These are phyloP conservation scores for Globisporangium viniferum DNA, from an alignment of 352 stramenopile genomes.

Conservation along the genomic window DNA sequence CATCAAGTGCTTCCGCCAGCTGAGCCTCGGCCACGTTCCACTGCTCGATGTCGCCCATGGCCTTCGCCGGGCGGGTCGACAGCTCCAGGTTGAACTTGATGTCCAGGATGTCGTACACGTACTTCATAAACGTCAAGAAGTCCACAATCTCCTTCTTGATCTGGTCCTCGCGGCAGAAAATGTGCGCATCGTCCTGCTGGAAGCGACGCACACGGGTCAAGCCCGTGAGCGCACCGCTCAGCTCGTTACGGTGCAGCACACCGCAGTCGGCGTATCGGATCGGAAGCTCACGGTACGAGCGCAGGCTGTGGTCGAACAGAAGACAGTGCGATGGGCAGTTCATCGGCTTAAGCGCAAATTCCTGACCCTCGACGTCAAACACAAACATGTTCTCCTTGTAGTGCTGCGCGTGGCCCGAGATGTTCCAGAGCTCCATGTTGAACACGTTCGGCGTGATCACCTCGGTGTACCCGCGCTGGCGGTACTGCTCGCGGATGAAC, in stretches of 20 bases:
- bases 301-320: slow-evolving; percentile 94
- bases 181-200: slow-evolving; percentile 98
- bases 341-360: slow-evolving; percentile 98
- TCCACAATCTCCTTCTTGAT: slow-evolving; percentile 94
- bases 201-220: slow-evolving; percentile 97
- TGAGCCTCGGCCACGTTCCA: slow-evolving; percentile 92
- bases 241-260: slow-evolving; percentile 95
- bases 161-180: slow-evolving; percentile 96
- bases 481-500: slow-evolving; percentile 86
- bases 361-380: slow-evolving; percentile 76
- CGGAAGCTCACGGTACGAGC: slow-evolving; percentile 95
- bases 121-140: slow-evolving; percentile 93
- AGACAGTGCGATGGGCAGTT: slow-evolving; percentile 98
- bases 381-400: slow-evolving; percentile 97
- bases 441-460: slow-evolving; percentile 97
- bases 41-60: slow-evolving; percentile 91
- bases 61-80: slow-evolving; percentile 94
- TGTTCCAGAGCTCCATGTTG: slow-evolving; percentile 98
- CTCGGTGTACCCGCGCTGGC: slow-evolving; percentile 92
- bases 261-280: slow-evolving; percentile 95
- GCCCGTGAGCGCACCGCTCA: slow-evolving; percentile 94
- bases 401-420: slow-evolving; percentile 95
- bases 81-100: slow-evolving; percentile 93
- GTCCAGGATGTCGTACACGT: slow-evolving; percentile 93
- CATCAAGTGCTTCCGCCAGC: slow-evolving; percentile 55